Evolutionary conservation across 192 early-diverging fungal species (phyloP), one percentile per base, ranked within the genome.

Genomic region (Entrophospora sp.): DNA sequence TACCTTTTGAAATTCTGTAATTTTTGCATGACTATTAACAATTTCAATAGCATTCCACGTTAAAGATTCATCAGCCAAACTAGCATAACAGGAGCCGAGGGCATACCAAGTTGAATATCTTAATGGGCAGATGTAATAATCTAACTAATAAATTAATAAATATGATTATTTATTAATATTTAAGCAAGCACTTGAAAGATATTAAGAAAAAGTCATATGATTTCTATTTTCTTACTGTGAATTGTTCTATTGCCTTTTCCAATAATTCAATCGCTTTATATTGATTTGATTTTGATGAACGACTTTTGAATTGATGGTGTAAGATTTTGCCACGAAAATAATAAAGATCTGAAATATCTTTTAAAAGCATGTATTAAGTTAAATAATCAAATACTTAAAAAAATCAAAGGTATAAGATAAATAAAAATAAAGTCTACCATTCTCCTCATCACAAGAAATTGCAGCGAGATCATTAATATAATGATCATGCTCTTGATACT

Each of bases 81-180:
- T 73, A 44, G 73, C 64, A 69, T 81, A 86, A 53, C 77, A 82
- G 27, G 61, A 61, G 34, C 76, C 89, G 3, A 89, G 71, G 20
- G 78, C 76, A 61, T 86, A 74, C 89, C 89, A 91, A 3, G 83
- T 81, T 38, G 83, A 74, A 52, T 79, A 74, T 31, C 77, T 72
- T 18, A 69, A 51, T 3, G 87, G 86, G 43, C 82, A 79, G 28
- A 85, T 65, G 64, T 73, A 74, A 32, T 87, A 53, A 64, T 90
- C 75, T 38, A 70, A 75, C 76, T 78, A 64, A 9, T 69, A 71
- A 56, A 37, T 34, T 10, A 0, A 49, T n/a, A n/a, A n/a, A n/a
- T n/a, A n/a, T n/a, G 43, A 65, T 62, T 35, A n/a, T n/a, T n/a
- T n/a, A n/a, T n/a, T n/a, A n/a, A n/a, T n/a, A n/a, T n/a, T n/a